Base-by-base conservation (phyloP, 768 basidiomycete species). In the Paxillus involutus region DNA sequence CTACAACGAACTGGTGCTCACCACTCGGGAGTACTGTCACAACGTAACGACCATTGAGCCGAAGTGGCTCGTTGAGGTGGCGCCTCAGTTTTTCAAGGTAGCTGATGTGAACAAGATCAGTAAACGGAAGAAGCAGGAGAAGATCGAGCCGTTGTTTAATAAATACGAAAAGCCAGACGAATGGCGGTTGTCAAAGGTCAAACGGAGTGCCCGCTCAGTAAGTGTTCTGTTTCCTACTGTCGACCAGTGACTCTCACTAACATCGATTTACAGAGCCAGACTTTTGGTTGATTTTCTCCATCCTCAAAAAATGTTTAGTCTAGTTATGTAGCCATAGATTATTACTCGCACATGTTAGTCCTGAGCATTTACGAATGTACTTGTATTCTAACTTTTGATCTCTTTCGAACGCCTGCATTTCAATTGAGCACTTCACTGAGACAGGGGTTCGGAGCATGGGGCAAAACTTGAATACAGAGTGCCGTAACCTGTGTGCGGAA, bases 71-170 rank as follows among this genome's bases (percentile, higher is more conserved):
- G 91, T 94, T 16, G 95, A 99, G 65, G 94, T 96, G 21, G 97
- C 96, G 7, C 96, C 97, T 1, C 94, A 95, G 56, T 98, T 97
- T 80, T 99, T 98, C 88, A 92, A 91, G 72, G 94, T 99, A 42
- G 94, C 96, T 3, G 97, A 98, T 71, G 90, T 85, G 49, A 95
- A 94, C 76, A 98, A 97, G 73, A 96, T 98, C 74, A 94, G 91
- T 67, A 96, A 95, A 72, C 83, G 94, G 60, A 98, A 97, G 80
- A 85, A 81, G 71, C 89, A 94, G 70, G 94, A 96, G 77, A 97
- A 94, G 83, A 97, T 97, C 59, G 93, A 96, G 67, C 96, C 96
- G 8, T 71, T 98, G 67, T 97, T 73, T 77, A 97, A 98, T 79
- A 94, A 96, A 75, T 94, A 90, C 72, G 92, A 94, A 77, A 92